phyloP scores from a whole-genome alignment of 2,329 filamentous ascomycete species.

The Pezizomycotina sp. region DNA sequence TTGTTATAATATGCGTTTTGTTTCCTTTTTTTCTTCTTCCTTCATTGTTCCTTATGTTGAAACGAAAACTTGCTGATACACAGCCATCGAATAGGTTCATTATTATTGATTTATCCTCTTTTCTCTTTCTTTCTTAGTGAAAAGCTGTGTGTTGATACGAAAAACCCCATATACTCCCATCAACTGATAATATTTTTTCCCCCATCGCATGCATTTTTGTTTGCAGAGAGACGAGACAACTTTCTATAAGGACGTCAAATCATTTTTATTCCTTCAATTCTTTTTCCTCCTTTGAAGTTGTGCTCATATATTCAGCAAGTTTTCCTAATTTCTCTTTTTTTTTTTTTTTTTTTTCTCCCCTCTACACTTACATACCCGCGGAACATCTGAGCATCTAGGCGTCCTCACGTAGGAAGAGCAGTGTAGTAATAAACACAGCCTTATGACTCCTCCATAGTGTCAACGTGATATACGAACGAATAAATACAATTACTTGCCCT shows the following conservation, averaged over 20 bases:
- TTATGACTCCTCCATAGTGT: no score
- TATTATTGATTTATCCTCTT: constrained; percentile 2
- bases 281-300: background rate
- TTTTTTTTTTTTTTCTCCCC: background rate
- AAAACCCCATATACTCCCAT: no score
- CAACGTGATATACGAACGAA: no score
- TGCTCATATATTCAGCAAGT: constrained; percentile 1
- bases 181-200: no score
- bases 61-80: no score
- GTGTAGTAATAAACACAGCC: no score
- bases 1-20: constrained; percentile 1
- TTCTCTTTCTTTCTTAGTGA: background rate
- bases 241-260: constrained; percentile 4
- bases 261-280: background rate
- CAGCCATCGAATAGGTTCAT: no score
- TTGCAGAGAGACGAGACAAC: constrained; percentile 3
- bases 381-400: no score
- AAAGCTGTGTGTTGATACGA: constrained; percentile 2
- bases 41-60: background rate
- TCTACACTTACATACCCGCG: no score
- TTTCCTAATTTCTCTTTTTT: constrained; percentile 1
- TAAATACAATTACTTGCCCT: no score
- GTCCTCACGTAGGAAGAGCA: no score
- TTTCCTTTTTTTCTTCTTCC: constrained; percentile 2
- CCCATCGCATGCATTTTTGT: no score